A percentile compares a stretch with the other conserved stretches of the same genome.
phyloP scores from a whole-genome alignment of 75 land plant genomes.

The Isoetes taiwanensis region DNA sequence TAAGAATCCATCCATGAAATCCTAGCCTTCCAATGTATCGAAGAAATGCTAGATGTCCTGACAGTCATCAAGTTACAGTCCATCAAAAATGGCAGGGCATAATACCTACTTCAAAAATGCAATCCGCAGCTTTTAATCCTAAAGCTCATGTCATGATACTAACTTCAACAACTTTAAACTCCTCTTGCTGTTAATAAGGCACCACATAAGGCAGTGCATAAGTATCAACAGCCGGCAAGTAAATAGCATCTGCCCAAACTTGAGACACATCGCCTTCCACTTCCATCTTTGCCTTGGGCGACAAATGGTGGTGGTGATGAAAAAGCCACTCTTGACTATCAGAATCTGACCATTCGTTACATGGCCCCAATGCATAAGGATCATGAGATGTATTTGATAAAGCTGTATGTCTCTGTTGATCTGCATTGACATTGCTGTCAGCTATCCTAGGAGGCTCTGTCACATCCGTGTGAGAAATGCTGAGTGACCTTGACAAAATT shows the following conservation, averaged over 20 bases:
- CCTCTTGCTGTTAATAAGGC: constrained; percentile 40
- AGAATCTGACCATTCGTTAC: constrained; percentile 29
- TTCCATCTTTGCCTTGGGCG: constrained; percentile 8
- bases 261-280: constrained; percentile 16
- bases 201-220: constrained; percentile 54
- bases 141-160: no score
- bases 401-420: not conserved
- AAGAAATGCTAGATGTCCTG: no score
- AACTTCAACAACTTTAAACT: no score
- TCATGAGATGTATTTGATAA: constrained; percentile 17
- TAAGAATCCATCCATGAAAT: no score
- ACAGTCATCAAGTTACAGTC: no score
- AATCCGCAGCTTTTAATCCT: no score
- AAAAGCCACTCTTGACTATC: constrained; percentile 52
- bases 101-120: no score
- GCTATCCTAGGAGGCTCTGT: constrained; percentile 5
- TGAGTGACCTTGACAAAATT: constrained; percentile 1
- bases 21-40: no score
- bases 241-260: constrained; percentile 46
- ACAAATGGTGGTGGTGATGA: constrained; percentile 7
- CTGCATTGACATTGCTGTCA: not conserved
- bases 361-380: constrained; percentile 34
- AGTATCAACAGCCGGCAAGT: constrained; percentile 35
- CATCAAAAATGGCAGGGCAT: no score
- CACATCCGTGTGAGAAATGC: constrained; percentile 5